Conservation (phyloP, 1,139 yeast genomes). For the Debaryomyces coudertii region DNA sequence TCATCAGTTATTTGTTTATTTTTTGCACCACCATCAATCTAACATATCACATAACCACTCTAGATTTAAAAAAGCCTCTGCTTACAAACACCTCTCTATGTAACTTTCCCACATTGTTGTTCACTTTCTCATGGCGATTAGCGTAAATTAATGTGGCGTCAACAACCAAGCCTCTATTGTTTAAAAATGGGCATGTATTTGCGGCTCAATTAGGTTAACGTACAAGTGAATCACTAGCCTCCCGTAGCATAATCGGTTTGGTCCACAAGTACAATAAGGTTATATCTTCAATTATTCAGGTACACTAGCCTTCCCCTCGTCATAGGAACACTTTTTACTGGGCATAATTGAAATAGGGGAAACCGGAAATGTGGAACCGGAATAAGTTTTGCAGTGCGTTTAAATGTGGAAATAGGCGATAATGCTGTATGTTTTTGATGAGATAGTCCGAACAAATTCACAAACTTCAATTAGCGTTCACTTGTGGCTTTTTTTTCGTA, state of each 20-base stretch:
- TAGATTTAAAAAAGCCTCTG: no score
- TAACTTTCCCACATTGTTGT: no score
- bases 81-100: no score
- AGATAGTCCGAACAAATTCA: not conserved
- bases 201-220: no score
- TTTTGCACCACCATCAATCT: not conserved
- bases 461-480: no score
- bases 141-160: no score
- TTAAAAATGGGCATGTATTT: no score
- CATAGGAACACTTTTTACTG: not conserved
- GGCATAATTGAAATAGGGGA: not conserved
- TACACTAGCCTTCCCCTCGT: slow-evolving; percentile 1
- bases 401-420: not conserved
- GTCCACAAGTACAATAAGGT: not conserved
- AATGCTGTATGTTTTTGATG: not conserved
- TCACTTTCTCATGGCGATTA: no score
- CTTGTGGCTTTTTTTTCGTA: no score
- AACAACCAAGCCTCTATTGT: no score
- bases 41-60: not conserved
- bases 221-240: no score
- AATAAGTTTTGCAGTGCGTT: not conserved
- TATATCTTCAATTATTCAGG: not conserved
- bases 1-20: not conserved
- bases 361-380: not conserved
- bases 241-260: not conserved